Conservation (phyloP, 1,139 yeast species). For the Hansenula anomala region DNA sequence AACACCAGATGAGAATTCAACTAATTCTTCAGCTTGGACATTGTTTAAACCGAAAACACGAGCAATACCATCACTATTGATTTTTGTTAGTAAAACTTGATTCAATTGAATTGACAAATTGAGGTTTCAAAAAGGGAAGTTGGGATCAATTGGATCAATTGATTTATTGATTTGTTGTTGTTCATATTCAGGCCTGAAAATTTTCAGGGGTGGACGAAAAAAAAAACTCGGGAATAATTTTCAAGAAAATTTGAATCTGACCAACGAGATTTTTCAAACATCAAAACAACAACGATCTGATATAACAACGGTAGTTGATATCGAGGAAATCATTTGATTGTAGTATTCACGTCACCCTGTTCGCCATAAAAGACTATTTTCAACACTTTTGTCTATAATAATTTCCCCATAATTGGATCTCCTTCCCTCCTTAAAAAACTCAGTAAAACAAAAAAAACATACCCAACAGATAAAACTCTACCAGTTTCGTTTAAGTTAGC, state of each 20-base stretch:
- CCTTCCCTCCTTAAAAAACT: neutral
- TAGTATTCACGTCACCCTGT: neutral
- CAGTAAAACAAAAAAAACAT: slow-evolving; percentile 30
- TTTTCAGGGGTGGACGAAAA: slow-evolving; percentile 5
- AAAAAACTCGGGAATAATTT: neutral
- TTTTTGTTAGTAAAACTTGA: slow-evolving; percentile 16
- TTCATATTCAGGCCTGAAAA: slow-evolving; percentile 1
- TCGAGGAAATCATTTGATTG: too few relatives aligned
- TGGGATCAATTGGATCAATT: neutral
- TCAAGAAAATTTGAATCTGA: neutral
- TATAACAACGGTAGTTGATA: neutral
- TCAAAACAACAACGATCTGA: too few relatives aligned
- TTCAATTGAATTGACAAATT: neutral
- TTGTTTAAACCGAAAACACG: slow-evolving; percentile 99
- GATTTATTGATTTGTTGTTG: neutral
- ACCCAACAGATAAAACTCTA: slow-evolving; percentile 97
- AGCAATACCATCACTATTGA: slow-evolving; percentile 95
- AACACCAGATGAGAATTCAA: slow-evolving; percentile 98
- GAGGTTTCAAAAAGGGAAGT: neutral
- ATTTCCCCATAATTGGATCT: too few relatives aligned
- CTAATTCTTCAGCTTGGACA: slow-evolving; percentile 99
- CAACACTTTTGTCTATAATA: too few relatives aligned
- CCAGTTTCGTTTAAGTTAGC: slow-evolving; percentile 99
- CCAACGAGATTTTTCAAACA: too few relatives aligned
- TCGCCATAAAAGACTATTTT: neutral